Evolutionary conservation across 169 alveolate species (phyloP), one percentile per base, ranked within the genome.

Genomic region (Plasmodium inui): DNA sequence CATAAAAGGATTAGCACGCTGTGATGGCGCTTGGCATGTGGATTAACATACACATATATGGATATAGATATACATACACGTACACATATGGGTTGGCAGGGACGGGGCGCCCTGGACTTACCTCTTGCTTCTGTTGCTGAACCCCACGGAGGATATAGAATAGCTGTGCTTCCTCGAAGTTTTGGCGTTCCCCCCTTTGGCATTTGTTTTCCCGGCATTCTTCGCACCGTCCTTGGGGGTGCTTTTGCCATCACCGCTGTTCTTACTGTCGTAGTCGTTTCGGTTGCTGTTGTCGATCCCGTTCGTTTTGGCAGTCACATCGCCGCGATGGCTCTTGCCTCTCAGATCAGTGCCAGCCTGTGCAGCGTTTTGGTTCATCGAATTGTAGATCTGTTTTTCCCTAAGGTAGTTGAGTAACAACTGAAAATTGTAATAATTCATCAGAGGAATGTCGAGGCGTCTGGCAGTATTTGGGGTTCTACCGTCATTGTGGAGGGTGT

Each of bases 101-200:
- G 70, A n/a, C 39, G 12, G 10, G 39, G 17, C 74, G 17, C 7
- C 32, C 10, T 53, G 70, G 5, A 74, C 61, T 76, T 74, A 86
- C 93, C 93, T 76, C 70, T 86, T 86, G 86, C 93, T 86, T 86
- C 93, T 74, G 46, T 86, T 86, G 41, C 93, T 86, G 70, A 86
- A 86, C 78, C 93, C 93, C 28, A 86, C 83, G 41, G 93, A 86
- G 71, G 93, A 86, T 74, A 86, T 86, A 34, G 93, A 86, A 76
- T 86, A 86, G 44, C 70, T 53, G 41, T 67, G 76, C 37, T 67
- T 67, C n/a, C 37, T 67, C 30, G 28, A 2, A 22, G 22, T 67
- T 67, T 67, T 67, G 30, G 39, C 7, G 28, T 22, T 67, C 9
- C 37, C 41, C 30, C 37, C 76, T 67, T 67, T 67, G 41, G 37